Evolutionary conservation across 345 rosid genomes (phyloP).

Genomic region (Arabidopsis suecica): DNA sequence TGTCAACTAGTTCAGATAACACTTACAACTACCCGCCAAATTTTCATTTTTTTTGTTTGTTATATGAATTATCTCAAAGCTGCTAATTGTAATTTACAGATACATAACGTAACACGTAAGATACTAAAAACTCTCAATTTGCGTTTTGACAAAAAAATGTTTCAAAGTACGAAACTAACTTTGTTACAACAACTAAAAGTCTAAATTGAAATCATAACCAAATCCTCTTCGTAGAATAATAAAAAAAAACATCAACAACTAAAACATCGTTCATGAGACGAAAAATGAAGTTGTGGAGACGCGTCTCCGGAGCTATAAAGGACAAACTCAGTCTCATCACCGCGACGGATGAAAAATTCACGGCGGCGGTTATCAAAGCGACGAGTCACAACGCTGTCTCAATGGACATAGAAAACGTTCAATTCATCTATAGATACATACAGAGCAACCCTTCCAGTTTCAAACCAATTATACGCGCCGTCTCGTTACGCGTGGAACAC

Average conservation of each 20-base stretch:
- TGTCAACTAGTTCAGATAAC: background rate
- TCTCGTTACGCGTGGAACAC: slow-evolving; percentile 54
- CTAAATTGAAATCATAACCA: slow-evolving; percentile 1
- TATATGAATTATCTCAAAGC: background rate
- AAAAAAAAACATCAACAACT: background rate
- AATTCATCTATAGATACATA: slow-evolving; percentile 55
- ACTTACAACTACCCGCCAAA: slow-evolving; percentile 12
- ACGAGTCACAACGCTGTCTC: slow-evolving; percentile 64
- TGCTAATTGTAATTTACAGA: background rate
- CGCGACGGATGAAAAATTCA: slow-evolving; percentile 50
- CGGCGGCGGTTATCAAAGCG: slow-evolving; percentile 62
- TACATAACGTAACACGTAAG: background rate
- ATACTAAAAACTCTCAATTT: background rate
- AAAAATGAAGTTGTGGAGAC: slow-evolving; percentile 59
- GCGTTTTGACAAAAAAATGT: background rate
- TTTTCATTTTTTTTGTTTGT: background rate
- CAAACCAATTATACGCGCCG: slow-evolving; percentile 53
- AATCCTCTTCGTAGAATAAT: background rate
- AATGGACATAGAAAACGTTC: slow-evolving; percentile 57
- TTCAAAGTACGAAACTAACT: background rate
- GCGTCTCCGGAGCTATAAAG: slow-evolving; percentile 62
- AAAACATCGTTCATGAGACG: background rate
- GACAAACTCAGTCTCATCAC: slow-evolving; percentile 60
- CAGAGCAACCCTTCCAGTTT: slow-evolving; percentile 55
- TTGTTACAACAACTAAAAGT: background rate